These are phyloP conservation scores for Ustulina deusta DNA, from an alignment of 2,329 filamentous ascomycete genomes.

Conservation along the genomic window DNA sequence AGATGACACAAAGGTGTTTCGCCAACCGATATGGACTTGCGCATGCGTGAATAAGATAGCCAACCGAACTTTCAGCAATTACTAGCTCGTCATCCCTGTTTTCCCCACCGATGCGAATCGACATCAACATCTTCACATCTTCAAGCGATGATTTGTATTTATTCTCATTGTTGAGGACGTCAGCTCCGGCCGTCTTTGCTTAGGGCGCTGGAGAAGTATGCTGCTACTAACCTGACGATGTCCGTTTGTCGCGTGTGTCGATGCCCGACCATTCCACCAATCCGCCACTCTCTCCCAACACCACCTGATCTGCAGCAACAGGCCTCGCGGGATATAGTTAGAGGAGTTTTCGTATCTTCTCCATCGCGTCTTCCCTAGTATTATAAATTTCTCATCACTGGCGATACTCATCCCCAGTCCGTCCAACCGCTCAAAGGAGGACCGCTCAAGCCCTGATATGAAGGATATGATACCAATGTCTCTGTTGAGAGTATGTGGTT, in stretches of 20 bases:
- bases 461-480: slow-evolving; percentile 23
- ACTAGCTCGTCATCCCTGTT: slow-evolving; percentile 14
- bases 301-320: not conserved
- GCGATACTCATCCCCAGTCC: slow-evolving; percentile 1
- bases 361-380: slow-evolving; percentile 13
- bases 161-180: slow-evolving; percentile 1
- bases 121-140: slow-evolving; percentile 15
- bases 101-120: slow-evolving; percentile 26
- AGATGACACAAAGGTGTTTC: not conserved
- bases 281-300: not conserved
- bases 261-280: slow-evolving; percentile 19
- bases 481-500: slow-evolving; percentile 27
- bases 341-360: slow-evolving; percentile 9
- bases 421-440: slow-evolving; percentile 6
- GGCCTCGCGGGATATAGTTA: slow-evolving; percentile 2
- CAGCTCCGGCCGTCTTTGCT: not conserved
- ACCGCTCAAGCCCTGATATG: slow-evolving; percentile 22
- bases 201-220: slow-evolving; percentile 14
- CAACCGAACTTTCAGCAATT: slow-evolving; percentile 10
- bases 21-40: slow-evolving; percentile 13
- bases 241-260: slow-evolving; percentile 13
- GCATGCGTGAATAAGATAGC: slow-evolving; percentile 20
- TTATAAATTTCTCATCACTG: slow-evolving; percentile 13
- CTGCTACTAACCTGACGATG: slow-evolving; percentile 14
- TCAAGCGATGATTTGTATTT: slow-evolving; percentile 7